Percentiles rank a stretch among this genome's conserved stretches.
Conservation (phyloP, 2,329 filamentous ascomycete species). For the Elsinoe arachidis region DNA sequence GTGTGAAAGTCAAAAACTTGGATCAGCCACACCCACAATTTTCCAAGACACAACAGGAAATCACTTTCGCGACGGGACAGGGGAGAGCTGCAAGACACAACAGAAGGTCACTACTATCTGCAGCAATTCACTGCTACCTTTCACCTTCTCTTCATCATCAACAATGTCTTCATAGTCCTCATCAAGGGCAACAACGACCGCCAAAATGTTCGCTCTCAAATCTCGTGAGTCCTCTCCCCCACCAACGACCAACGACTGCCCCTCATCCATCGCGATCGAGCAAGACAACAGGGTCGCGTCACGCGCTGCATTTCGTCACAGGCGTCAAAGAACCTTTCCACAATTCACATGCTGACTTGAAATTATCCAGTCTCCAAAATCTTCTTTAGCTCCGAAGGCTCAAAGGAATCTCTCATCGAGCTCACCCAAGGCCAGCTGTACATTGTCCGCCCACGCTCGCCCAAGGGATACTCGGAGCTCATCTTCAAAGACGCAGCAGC, state of each 20-base stretch:
- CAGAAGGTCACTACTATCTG: neutral
- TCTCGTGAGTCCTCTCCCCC: slow-evolving; percentile 16
- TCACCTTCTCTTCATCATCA: neutral
- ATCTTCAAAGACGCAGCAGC: slow-evolving; percentile 94
- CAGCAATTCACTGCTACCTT: neutral
- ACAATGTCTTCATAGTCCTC: neutral
- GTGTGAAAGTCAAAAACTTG: slow-evolving; percentile 7
- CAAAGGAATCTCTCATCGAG: slow-evolving; percentile 88
- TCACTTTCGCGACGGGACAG: slow-evolving; percentile 7
- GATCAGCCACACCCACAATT: slow-evolving; percentile 8
- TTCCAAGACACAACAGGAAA: slow-evolving; percentile 6
- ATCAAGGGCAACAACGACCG: neutral
- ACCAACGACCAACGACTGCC: slow-evolving; percentile 17
- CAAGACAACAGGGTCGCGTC: slow-evolving; percentile 13
- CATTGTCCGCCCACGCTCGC: slow-evolving; percentile 86
- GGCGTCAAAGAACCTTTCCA: slow-evolving; percentile 3
- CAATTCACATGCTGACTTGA: slow-evolving; percentile 1
- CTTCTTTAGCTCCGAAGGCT: slow-evolving; percentile 70
- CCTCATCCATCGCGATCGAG: slow-evolving; percentile 5
- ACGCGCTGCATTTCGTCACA: slow-evolving; percentile 13
- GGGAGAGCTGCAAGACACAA: neutral
- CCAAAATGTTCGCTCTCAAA: slow-evolving; percentile 17
- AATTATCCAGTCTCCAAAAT: slow-evolving; percentile 51
- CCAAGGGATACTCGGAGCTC: slow-evolving; percentile 96
- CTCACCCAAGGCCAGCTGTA: slow-evolving; percentile 94